Evolutionary conservation across 2,329 filamentous ascomycete genomes (phyloP).

Genomic region (Fusarium hainanense): DNA sequence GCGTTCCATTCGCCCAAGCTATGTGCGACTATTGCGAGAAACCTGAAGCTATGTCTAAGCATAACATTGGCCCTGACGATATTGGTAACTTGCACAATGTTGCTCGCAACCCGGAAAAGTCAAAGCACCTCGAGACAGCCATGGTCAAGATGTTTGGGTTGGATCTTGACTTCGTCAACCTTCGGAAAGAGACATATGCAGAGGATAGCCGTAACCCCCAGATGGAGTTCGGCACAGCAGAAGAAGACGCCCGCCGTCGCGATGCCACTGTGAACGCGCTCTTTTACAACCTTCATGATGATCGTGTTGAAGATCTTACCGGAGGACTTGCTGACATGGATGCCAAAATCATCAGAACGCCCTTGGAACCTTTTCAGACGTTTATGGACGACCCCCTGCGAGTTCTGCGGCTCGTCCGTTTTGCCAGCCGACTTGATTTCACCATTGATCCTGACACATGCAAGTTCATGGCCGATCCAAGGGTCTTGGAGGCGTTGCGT

Average conservation of each 20-base stretch:
- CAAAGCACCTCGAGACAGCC: constrained; percentile 93
- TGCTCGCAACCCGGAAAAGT: constrained; percentile 92
- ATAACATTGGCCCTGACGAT: constrained; percentile 67
- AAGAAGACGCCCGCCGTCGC: constrained; percentile 87
- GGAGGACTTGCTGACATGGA: constrained; percentile 81
- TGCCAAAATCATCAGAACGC: constrained; percentile 80
- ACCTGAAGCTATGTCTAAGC: constrained; percentile 69
- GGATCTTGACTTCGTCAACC: constrained; percentile 93
- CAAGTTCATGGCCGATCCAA: constrained; percentile 78
- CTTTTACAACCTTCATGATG: constrained; percentile 91
- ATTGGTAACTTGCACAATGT: constrained; percentile 87
- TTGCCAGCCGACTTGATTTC: constrained; percentile 87
- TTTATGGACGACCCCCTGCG: constrained; percentile 94
- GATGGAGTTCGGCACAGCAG: constrained; percentile 92
- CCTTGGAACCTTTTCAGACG: constrained; percentile 87
- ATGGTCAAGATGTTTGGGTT: constrained; percentile 86
- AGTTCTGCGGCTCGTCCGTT: constrained; percentile 86
- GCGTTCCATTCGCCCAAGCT: constrained; percentile 76
- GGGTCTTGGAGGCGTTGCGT: constrained; percentile 82
- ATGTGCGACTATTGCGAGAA: constrained; percentile 75
- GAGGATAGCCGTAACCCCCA: constrained; percentile 90
- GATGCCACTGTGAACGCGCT: constrained; percentile 96
- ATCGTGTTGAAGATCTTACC: constrained; percentile 86
- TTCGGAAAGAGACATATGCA: constrained; percentile 90
- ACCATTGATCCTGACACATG: constrained; percentile 77